A percentile compares a stretch with the other conserved stretches of the same genome.
phyloP scores from a whole-genome alignment of 2,329 filamentous ascomycete genomes.

The Chaetomium strumarium region DNA sequence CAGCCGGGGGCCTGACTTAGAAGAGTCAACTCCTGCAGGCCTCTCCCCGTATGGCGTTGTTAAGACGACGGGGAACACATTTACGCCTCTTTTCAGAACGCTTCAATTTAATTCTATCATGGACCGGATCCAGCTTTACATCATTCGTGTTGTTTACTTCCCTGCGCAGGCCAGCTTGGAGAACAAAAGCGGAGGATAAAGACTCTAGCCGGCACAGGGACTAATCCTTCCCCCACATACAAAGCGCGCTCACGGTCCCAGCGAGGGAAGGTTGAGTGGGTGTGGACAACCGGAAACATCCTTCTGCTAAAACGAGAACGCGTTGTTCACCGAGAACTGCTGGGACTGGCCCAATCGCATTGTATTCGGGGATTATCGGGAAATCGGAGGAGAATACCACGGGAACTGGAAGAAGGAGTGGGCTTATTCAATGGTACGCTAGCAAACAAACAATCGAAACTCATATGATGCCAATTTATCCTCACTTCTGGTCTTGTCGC shows the following conservation, averaged over 20 bases:
- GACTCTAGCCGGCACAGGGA: neutral
- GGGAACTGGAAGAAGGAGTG: neutral
- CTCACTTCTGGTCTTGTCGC: no score
- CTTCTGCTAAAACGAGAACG: no score
- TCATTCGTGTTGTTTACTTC: neutral
- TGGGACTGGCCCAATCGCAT: neutral
- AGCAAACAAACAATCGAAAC: conserved; percentile 1
- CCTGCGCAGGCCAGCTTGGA: neutral
- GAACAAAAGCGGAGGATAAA: neutral
- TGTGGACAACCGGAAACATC: no score
- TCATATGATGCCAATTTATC: neutral
- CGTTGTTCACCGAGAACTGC: no score
- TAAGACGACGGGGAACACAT: neutral
- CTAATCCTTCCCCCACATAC: no score
- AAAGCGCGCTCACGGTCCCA: no score
- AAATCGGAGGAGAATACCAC: conserved; percentile 9
- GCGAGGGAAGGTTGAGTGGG: no score
- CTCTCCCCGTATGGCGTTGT: neutral
- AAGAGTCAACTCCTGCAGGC: neutral
- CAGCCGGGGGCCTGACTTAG: neutral
- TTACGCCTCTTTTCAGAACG: neutral
- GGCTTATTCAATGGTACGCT: neutral
- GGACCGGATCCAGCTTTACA: conserved; percentile 7
- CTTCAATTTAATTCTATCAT: conserved; percentile 9
- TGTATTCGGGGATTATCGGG: neutral